Base-by-base conservation (phyloP, 2,329 filamentous ascomycete genomes). In the Talaromyces piceae region DNA sequence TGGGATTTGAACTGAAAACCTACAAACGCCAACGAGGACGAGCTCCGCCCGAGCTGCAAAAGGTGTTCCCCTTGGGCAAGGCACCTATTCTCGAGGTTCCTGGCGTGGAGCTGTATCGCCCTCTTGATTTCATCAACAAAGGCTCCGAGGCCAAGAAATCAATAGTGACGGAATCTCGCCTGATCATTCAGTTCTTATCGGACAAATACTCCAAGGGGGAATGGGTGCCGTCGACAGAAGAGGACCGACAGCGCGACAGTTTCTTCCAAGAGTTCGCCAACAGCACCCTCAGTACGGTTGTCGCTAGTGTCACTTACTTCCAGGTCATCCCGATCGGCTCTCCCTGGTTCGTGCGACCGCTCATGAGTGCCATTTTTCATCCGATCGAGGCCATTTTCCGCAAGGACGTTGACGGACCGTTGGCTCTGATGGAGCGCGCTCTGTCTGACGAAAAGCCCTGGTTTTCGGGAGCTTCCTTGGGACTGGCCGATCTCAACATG, bases 401-500 rank as follows among this genome's bases (percentile, higher is more conserved):
- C n/a, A 46, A 28, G 2, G 59, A 62, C 30, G 28, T 61, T 16
- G 43, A 45, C 26, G 51, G 23, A 9, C 52, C 56, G 18, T 63
- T 54, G 37, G 44, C 55, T 41, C 23, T 63, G 5, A 52, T 66
- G 56, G 63, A 65, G 31, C 53, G 57, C 26, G 50, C 53, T 22
- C 45, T 65, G 18, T 53, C 47, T 4, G 60, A 58, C 3, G 62
- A 61, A 55, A 57, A 54, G 31, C 57, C 56, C 6, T 67, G 59
- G 57, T 64, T 64, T 49, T 61, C 62, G 49, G 68, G 68, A 5
- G 33, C 57, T 11, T 52, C 65, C 13, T n/a, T 55, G 12, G 67
- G 68, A 3, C 56, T 65, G 47, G 53, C 56, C 8, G 68, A 71
- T 61, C 55, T 71, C 12, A 64, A 65, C 52, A 37, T 69, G 45